phyloP scores from a whole-genome alignment of 2,329 filamentous ascomycete species.

The Fonsecaea monophora region DNA sequence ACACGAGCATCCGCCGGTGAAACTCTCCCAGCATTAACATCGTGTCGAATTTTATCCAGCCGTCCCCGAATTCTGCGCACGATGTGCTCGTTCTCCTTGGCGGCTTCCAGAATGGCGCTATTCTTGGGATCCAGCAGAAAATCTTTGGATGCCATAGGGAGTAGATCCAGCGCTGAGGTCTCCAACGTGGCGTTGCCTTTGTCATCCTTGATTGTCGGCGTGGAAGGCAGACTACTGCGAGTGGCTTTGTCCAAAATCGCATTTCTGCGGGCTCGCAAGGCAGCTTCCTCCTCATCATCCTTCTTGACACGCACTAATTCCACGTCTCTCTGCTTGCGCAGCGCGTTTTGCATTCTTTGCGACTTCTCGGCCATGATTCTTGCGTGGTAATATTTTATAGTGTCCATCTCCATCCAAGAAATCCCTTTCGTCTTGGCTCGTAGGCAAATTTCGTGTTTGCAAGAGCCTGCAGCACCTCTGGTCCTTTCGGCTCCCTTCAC shows the following conservation, averaged over 20 bases:
- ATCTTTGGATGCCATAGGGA: constrained; percentile 27
- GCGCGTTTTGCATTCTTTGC: constrained; percentile 36
- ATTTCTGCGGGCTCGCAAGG: constrained; percentile 28
- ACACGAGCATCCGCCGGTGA: constrained; percentile 32
- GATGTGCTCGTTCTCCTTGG: constrained; percentile 37
- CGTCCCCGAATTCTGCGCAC: constrained; percentile 34
- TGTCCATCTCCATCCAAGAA: constrained; percentile 40
- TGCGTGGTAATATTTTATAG: constrained; percentile 39
- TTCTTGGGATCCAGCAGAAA: constrained; percentile 34
- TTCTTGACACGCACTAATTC: constrained; percentile 37
- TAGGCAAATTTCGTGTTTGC: constrained; percentile 37
- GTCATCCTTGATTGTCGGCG: constrained; percentile 8
- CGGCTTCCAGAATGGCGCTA: constrained; percentile 36
- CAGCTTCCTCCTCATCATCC: constrained; percentile 35
- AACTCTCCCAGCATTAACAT: constrained; percentile 36
- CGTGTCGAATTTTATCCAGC: constrained; percentile 37
- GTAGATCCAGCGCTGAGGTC: constrained; percentile 25
- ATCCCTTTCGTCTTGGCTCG: constrained; percentile 37
- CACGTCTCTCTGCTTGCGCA: constrained; percentile 41
- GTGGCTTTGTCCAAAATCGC: constrained; percentile 26
- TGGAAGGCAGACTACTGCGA: constrained; percentile 1
- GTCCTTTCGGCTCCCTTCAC: constrained; percentile 8
- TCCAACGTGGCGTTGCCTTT: constrained; percentile 1
- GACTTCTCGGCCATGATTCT: constrained; percentile 37
- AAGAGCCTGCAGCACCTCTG: constrained; percentile 18